A percentile compares a stretch with the other conserved stretches of the same genome.
These are phyloP conservation scores for Chlorella sp. DNA, from an alignment of 139 green algal genomes.

Conservation along the genomic window DNA sequence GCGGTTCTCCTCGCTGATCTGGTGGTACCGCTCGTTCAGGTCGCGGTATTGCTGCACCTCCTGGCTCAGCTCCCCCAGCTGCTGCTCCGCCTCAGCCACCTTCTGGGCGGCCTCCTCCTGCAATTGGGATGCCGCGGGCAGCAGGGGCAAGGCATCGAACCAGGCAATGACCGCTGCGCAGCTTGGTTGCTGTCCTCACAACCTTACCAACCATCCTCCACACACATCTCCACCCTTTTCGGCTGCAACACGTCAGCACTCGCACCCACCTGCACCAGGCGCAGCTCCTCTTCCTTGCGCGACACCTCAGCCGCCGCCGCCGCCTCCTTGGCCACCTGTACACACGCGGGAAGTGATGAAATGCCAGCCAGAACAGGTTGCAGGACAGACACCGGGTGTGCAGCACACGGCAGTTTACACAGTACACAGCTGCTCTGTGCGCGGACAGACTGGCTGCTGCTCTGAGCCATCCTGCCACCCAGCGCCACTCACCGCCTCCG, in stretches of 20 bases:
- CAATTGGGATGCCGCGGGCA: neutral
- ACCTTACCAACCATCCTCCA: too few species aligned
- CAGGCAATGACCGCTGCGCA: too few species aligned
- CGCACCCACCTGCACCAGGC: constrained; percentile 20
- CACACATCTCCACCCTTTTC: too few species aligned
- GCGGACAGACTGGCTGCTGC: too few species aligned
- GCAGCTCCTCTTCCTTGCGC: constrained; percentile 21
- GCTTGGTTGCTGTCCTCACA: too few species aligned
- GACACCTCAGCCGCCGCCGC: constrained; percentile 8
- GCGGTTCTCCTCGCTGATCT: constrained; percentile 65
- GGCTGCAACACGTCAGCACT: constrained; percentile 31
- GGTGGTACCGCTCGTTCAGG: constrained; percentile 59
- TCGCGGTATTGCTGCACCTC: constrained; percentile 57
- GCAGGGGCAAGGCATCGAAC: too few species aligned
- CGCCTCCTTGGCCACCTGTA: constrained; percentile 6
- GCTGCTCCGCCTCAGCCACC: constrained; percentile 32
- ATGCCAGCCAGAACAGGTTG: too few species aligned
- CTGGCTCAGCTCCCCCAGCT: constrained; percentile 44
- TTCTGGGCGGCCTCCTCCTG: constrained; percentile 33
- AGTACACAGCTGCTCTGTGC: too few species aligned
- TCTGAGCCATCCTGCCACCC: neutral
- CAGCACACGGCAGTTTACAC: too few species aligned
- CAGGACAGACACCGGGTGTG: too few species aligned
- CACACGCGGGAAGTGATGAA: too few species aligned
- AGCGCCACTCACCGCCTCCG: neutral